Evolutionary conservation across 139 green algal genomes (phyloP).

Genomic region (Chlorella sp.): DNA sequence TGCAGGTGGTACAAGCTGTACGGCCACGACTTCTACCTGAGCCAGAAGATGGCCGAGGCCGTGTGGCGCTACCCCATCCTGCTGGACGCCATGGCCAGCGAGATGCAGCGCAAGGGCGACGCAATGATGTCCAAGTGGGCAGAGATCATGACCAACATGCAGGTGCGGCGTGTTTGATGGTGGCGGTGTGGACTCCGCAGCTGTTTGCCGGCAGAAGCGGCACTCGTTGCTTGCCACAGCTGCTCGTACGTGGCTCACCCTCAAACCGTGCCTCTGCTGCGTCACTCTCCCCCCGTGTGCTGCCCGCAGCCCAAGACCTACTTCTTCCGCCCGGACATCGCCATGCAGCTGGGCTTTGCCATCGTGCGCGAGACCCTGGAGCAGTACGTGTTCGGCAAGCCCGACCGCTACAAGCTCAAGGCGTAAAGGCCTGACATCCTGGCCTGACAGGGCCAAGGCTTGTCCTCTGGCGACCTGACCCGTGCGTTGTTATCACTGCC

Average conservation of each 20-base stretch:
- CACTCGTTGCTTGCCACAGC: no score
- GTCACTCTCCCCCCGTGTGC: no score
- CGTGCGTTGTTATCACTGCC: no score
- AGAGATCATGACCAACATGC: slow-evolving; percentile 90
- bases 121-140: slow-evolving; percentile 79
- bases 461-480: no score
- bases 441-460: no score
- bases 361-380: slow-evolving; percentile 75
- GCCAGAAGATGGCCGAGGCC: slow-evolving; percentile 36
- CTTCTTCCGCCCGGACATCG: slow-evolving; percentile 83
- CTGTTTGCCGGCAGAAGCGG: no score
- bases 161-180: no score
- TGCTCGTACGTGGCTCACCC: no score
- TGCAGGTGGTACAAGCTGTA: slow-evolving; percentile 56
- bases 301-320: slow-evolving; percentile 75
- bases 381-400: slow-evolving; percentile 69
- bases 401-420: slow-evolving; percentile 37
- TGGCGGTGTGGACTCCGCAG: no score
- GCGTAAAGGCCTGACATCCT: no score
- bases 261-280: no score
- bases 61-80: slow-evolving; percentile 56
- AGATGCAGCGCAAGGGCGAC: slow-evolving; percentile 80
- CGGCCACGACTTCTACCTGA: slow-evolving; percentile 80
- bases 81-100: slow-evolving; percentile 78
- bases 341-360: slow-evolving; percentile 68